Evolutionary conservation across 306 rosid species (phyloP), one percentile per base, ranked within the genome.

Genomic region (Mimosa bimucronata): DNA sequence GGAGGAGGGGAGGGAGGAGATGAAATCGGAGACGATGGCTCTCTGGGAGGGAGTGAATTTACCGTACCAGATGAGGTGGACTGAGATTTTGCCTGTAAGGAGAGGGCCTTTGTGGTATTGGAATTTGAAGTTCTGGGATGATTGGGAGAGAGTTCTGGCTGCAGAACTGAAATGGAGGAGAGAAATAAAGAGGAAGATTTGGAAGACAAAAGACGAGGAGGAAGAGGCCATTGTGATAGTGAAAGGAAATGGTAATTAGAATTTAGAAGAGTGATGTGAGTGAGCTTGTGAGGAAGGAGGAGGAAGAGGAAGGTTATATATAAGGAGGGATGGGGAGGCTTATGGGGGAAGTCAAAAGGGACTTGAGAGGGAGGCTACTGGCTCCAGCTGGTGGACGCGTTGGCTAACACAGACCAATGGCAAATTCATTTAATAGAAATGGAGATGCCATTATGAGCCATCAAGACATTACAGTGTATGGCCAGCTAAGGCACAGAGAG

Each of bases 51-150:
- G 88, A 3, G 37, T 88, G 90, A 94, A 94, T 10, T 80, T 84
- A 5, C 94, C 98, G 50, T 94, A 94, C 94, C 94, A 94, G 3
- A 94, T 88, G 13, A 93, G 86, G 78, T 93, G 89, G 72, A 90
- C 18, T 67, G 93, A 77, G 82, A 85, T 64, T 44, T 86, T 83
- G 0, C 93, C 92, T 0, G 55, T 34, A 1, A 91, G 90, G 41
- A 94, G 94, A 70, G 92, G 83, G 52, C 98, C 98, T 21, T 86
- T 89, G 83, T 94, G 98, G 92, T 90, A 94, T 46, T 89, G 85
- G 65, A 94, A 91, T 4, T 80, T 75, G 11, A 91, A 2, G 5
- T 74, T 72, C 6, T 83, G 78, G 18, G 87, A 81, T 53, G 89
- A 69, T 19, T 71, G 70, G 12, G 85, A 14, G 26, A 88, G 86